Evolutionary conservation across 345 rosid species (phyloP).

Genomic region (Aquilaria malaccensis): DNA sequence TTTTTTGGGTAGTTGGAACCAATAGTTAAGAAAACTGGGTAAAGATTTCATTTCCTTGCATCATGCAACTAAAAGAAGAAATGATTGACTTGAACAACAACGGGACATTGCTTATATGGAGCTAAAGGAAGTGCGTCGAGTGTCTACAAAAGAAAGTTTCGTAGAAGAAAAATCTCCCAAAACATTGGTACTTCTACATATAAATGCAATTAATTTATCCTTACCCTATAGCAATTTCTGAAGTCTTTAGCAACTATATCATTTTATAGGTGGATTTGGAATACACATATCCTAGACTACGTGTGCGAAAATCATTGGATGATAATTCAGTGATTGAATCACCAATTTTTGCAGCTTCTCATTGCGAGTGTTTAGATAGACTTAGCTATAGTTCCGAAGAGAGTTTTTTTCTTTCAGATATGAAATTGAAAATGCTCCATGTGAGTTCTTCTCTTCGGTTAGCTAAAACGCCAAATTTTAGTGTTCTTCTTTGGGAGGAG

Average conservation of each 20-base stretch:
- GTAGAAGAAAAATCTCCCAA: slow-evolving; percentile 32
- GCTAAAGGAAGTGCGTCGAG: slow-evolving; percentile 48
- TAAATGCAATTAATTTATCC: background rate
- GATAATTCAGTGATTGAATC: slow-evolving; percentile 31
- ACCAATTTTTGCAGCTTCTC: slow-evolving; percentile 26
- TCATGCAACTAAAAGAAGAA: slow-evolving; percentile 61
- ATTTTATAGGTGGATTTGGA: slow-evolving; percentile 38
- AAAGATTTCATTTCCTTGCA: background rate
- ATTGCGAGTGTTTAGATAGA: slow-evolving; percentile 33
- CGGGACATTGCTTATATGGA: slow-evolving; percentile 47
- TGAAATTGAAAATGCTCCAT: slow-evolving; percentile 33
- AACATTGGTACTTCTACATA: slow-evolving; percentile 18
- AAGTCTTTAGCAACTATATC: slow-evolving; percentile 7
- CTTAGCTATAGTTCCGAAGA: slow-evolving; percentile 50
- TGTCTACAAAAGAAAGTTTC: slow-evolving; percentile 25
- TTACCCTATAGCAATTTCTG: background rate
- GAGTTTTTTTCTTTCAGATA: slow-evolving; percentile 39
- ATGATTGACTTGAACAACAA: slow-evolving; percentile 41
- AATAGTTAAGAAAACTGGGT: too few relatives aligned
- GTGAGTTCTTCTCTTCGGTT: slow-evolving; percentile 28
- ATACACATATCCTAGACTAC: slow-evolving; percentile 57
- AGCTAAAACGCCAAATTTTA: slow-evolving; percentile 20
- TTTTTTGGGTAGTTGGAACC: too few relatives aligned
- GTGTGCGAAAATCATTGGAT: slow-evolving; percentile 59
- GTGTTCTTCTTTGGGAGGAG: slow-evolving; percentile 24